phyloP scores from a whole-genome alignment of 345 rosid genomes.

The Excoecaria cochinchinensis region DNA sequence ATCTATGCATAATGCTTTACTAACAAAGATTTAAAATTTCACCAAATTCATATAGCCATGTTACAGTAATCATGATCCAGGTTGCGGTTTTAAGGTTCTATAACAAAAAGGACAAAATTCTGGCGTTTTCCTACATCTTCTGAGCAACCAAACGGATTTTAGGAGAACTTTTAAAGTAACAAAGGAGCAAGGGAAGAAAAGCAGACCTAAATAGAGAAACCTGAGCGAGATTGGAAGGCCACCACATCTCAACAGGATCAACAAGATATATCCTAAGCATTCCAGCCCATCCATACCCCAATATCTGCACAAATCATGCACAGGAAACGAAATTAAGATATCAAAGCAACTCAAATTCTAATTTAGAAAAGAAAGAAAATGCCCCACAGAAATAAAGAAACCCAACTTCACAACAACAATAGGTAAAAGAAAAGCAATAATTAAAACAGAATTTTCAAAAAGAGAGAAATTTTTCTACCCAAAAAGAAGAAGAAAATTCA shows the following conservation, averaged over 20 bases:
- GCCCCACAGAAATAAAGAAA: background rate
- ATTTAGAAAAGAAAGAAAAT: background rate
- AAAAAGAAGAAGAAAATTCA: background rate
- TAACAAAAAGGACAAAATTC: background rate
- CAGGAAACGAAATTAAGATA: background rate
- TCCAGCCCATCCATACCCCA: constrained; percentile 30
- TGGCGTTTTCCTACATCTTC: constrained; percentile 15
- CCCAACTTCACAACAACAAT: background rate
- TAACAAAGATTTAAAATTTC: too few relatives aligned
- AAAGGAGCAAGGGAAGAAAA: too few relatives aligned
- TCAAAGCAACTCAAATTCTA: background rate
- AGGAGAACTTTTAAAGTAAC: background rate
- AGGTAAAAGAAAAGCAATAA: background rate
- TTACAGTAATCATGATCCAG: too few relatives aligned
- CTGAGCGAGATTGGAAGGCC: constrained; percentile 23
- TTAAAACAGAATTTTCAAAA: background rate
- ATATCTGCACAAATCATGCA: constrained; percentile 12
- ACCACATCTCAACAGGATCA: constrained; percentile 29
- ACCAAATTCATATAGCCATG: too few relatives aligned
- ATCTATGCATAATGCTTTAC: too few relatives aligned
- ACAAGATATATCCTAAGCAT: constrained; percentile 18
- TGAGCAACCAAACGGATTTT: constrained; percentile 22
- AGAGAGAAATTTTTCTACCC: background rate
- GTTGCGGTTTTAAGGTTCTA: constrained; percentile 1
- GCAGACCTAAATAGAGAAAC: constrained; percentile 1